Base-by-base conservation (phyloP, 805 yeast genomes). In the Pichia phayaonensis region DNA sequence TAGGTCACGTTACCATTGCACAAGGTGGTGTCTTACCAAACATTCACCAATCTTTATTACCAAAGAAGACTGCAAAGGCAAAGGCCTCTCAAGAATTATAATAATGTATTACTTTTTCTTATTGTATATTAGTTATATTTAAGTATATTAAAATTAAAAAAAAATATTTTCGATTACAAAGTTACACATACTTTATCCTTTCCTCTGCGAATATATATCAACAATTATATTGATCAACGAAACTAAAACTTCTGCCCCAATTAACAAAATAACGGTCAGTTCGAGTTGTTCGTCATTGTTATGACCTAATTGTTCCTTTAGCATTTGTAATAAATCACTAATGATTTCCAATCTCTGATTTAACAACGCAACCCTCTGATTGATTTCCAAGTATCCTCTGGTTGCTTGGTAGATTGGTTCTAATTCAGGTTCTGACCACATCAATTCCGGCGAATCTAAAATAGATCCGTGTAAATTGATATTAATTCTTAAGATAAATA, bases 21-120 rank as follows among this genome's bases (percentile, higher is more conserved):
- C 95, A 90, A 76, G 97, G 97, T 84, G 97, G 97, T 87, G 97
- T 92, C 65, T 81, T 90, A 74, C 97, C 97, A 78, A 88, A 89
- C 84, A 87, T 90, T 70, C 96, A 88, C 77, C 89, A 84, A 75
- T 84, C 84, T 78, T 84, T 90, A 72, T 82, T 90, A 64, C 84
- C 81, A 68, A 71, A 75, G 72, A 77, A 76, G 69, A 68, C 77
- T 53, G 77, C 75, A 55, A 73, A 74, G 66, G 69, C 71, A 54
- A 76, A 76, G 69, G 80, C 76, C 68, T 76, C 81, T 61, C 81
- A 76, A 71, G 81, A 76, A 70, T 75, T 76, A 67, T 76, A 75
- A 73, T 39, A 20, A 39, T 39, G 40, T 39, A 20, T 39, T 23
- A 34, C 38, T 34, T 34, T n/a, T 34, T 34, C 38, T 36, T 39